phyloP scores from a whole-genome alignment of 108 stramenopile genomes.

The Cyclotella distinguenda region DNA sequence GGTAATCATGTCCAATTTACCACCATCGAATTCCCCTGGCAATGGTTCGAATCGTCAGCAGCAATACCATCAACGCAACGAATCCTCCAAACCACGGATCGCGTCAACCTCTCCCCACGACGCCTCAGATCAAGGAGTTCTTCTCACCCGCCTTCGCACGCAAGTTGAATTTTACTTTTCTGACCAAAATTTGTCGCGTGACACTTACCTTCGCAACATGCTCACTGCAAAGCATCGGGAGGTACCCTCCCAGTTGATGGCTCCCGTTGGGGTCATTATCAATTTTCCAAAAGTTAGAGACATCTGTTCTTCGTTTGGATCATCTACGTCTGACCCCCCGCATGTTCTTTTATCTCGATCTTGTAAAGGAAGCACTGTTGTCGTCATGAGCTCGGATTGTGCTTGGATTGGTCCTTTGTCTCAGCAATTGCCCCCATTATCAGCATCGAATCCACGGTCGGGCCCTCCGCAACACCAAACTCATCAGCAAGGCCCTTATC shows the following conservation, averaged over 20 bases:
- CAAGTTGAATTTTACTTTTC: slow-evolving; percentile 74
- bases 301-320: slow-evolving; percentile 36
- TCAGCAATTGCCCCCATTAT: slow-evolving; percentile 32
- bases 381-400: slow-evolving; percentile 52
- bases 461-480: slow-evolving; percentile 20
- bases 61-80: not conserved
- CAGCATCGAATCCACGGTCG: slow-evolving; percentile 10
- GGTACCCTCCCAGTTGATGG: slow-evolving; percentile 40
- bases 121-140: slow-evolving; percentile 9
- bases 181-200: slow-evolving; percentile 56
- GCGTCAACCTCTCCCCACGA: slow-evolving; percentile 4
- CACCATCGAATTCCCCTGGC: not conserved
- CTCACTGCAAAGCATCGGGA: slow-evolving; percentile 43
- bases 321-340: slow-evolving; percentile 23
- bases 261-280: slow-evolving; percentile 50
- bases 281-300: slow-evolving; percentile 63
- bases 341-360: slow-evolving; percentile 35
- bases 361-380: slow-evolving; percentile 41
- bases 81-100: not conserved
- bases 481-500: slow-evolving; percentile 20
- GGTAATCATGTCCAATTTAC: not conserved
- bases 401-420: slow-evolving; percentile 51
- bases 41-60: not conserved
- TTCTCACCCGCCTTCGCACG: slow-evolving; percentile 30
- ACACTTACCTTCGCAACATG: slow-evolving; percentile 51